A percentile compares a stretch with the other conserved stretches of the same genome.
Conservation (phyloP, 2,329 filamentous ascomycete genomes). For the Trichophyton rubrum region DNA sequence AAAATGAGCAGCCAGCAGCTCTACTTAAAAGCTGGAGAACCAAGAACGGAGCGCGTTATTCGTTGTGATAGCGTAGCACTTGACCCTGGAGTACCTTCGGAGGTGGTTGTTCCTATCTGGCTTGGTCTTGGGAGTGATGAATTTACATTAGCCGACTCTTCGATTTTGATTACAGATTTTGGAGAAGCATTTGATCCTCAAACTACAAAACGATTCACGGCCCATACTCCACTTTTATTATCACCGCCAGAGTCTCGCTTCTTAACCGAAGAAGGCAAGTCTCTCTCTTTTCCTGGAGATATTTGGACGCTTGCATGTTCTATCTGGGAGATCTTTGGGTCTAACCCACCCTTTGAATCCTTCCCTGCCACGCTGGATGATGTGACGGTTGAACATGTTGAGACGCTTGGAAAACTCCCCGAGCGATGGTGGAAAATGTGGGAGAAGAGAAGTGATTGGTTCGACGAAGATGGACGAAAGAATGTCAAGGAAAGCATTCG, state of each 20-base stretch:
- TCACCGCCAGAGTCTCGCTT: constrained; percentile 11
- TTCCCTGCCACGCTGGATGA: constrained; percentile 7
- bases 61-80: constrained; percentile 16
- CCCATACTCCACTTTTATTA: constrained; percentile 16
- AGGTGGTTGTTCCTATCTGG: constrained; percentile 17
- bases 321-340: constrained; percentile 26
- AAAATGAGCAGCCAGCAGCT: constrained; percentile 15
- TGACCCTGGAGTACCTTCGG: constrained; percentile 14
- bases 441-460: constrained; percentile 10
- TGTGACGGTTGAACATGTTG: neutral
- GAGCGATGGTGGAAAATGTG: constrained; percentile 12
- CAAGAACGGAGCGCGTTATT: constrained; percentile 14
- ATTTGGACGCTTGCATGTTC: constrained; percentile 27
- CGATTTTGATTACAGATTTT: constrained; percentile 15
- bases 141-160: constrained; percentile 16
- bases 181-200: constrained; percentile 18
- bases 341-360: constrained; percentile 15
- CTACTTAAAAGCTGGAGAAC: constrained; percentile 16
- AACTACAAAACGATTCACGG: constrained; percentile 8
- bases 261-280: constrained; percentile 6
- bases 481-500: constrained; percentile 7
- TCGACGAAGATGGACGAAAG: constrained; percentile 9
- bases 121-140: constrained; percentile 18
- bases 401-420: neutral
- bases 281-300: constrained; percentile 24